Conservation (phyloP, 371 early-diverging fungal species). For the Chytridium lagenaria region DNA sequence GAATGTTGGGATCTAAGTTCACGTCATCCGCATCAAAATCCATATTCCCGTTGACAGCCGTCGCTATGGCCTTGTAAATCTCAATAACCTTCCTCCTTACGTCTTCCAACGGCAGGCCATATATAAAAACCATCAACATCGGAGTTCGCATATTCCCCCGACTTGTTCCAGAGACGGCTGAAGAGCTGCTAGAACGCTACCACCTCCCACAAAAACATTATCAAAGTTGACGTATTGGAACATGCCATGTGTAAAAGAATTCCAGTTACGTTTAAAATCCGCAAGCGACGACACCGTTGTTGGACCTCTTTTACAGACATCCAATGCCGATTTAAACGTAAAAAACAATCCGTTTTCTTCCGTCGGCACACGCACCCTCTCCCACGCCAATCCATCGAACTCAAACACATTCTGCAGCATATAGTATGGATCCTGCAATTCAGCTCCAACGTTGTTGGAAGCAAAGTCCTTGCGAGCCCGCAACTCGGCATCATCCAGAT, state of each 20-base stretch:
- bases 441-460: no score
- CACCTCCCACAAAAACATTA: conserved; percentile 31
- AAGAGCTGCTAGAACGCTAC: conserved; percentile 18
- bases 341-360: neutral
- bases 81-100: conserved; percentile 19
- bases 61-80: conserved; percentile 13
- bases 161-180: neutral
- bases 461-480: no score
- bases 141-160: conserved; percentile 5
- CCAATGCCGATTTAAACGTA: neutral
- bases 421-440: no score
- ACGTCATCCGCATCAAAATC: neutral
- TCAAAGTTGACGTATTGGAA: conserved; percentile 20
- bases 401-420: no score
- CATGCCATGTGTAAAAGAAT: conserved; percentile 3
- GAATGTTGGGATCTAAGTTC: no score
- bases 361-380: no score
- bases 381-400: no score
- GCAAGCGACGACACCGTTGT: neutral
- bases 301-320: neutral
- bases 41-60: conserved; percentile 13
- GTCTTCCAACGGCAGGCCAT: conserved; percentile 16
- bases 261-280: conserved; percentile 21
- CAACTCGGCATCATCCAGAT: no score
- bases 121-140: conserved; percentile 31